Conservation (phyloP, 2,329 filamentous ascomycete species). For the Microsporum canis region DNA sequence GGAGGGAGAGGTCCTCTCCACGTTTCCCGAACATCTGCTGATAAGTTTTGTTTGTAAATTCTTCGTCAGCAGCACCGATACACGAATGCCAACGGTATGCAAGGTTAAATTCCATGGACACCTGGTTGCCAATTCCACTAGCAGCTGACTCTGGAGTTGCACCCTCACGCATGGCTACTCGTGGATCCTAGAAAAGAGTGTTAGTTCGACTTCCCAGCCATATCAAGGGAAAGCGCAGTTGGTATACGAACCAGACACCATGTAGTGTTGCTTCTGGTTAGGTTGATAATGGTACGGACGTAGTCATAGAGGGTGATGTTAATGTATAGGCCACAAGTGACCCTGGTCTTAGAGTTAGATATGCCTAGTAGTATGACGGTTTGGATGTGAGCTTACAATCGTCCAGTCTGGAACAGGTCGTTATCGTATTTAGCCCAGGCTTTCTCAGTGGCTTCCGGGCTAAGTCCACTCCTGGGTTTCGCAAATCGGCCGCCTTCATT, state of each 20-base stretch:
- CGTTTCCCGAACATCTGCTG: slow-evolving; percentile 18
- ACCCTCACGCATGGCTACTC: slow-evolving; percentile 24
- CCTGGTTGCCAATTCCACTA: slow-evolving; percentile 40
- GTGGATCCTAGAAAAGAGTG: slow-evolving; percentile 24
- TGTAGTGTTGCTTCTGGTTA: slow-evolving; percentile 33
- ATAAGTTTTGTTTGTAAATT: slow-evolving; percentile 59
- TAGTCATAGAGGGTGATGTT: slow-evolving; percentile 29
- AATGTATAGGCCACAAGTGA: slow-evolving; percentile 25
- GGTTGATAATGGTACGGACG: slow-evolving; percentile 22
- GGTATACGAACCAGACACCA: slow-evolving; percentile 27
- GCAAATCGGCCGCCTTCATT: slow-evolving; percentile 34
- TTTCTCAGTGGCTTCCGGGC: slow-evolving; percentile 19
- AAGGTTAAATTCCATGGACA: slow-evolving; percentile 44
- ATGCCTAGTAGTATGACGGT: not conserved
- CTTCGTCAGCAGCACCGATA: slow-evolving; percentile 56
- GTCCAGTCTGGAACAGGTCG: slow-evolving; percentile 27
- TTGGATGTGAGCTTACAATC: slow-evolving; percentile 17
- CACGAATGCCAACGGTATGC: slow-evolving; percentile 52
- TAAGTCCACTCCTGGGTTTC: slow-evolving; percentile 12
- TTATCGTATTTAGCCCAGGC: slow-evolving; percentile 29
- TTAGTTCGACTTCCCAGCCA: not conserved
- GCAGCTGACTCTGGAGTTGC: slow-evolving; percentile 21
- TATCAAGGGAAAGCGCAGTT: not conserved
- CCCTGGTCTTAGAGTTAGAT: slow-evolving; percentile 11
- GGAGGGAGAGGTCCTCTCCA: slow-evolving; percentile 13